Evolutionary conservation across 176 grass and related monocot species (phyloP).

Genomic region (Carex cristatella): DNA sequence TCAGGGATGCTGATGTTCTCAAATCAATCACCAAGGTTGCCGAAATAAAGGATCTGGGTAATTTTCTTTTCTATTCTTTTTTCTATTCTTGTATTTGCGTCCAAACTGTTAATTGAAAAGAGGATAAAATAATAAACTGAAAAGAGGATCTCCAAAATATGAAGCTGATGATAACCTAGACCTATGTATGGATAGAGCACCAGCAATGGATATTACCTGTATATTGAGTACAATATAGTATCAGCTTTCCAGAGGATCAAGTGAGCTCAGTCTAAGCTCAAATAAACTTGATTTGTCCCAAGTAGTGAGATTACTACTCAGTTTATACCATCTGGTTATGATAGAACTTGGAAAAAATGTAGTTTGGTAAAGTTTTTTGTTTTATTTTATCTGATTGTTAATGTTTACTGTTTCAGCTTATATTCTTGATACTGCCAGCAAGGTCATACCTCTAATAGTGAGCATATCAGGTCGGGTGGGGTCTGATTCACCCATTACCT

Average conservation of each 20-base stretch:
- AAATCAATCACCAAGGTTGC: slow-evolving; percentile 64
- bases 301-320: slow-evolving; percentile 11
- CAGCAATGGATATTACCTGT: neutral
- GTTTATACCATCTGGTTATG: neutral
- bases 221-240: neutral
- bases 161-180: neutral
- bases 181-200: neutral
- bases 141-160: neutral
- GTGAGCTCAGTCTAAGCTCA: neutral
- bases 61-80: slow-evolving; percentile 22
- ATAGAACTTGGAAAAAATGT: neutral
- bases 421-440: slow-evolving; percentile 79
- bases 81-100: neutral
- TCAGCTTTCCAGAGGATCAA: neutral
- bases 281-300: slow-evolving; percentile 9
- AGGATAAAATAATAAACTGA: neutral
- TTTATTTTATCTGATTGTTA: slow-evolving; percentile 6
- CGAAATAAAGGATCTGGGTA: slow-evolving; percentile 92
- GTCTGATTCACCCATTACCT: slow-evolving; percentile 78
- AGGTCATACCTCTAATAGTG: slow-evolving; percentile 75
- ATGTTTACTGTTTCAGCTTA: slow-evolving; percentile 35
- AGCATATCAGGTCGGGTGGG: slow-evolving; percentile 76
- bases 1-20: slow-evolving; percentile 75
- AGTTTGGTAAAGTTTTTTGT: neutral
- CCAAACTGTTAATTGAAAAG: neutral